A percentile compares a stretch with the other conserved stretches of the same genome.
These are phyloP conservation scores for Candida gigantensis DNA, from an alignment of 1,139 yeast species.

Conservation along the genomic window DNA sequence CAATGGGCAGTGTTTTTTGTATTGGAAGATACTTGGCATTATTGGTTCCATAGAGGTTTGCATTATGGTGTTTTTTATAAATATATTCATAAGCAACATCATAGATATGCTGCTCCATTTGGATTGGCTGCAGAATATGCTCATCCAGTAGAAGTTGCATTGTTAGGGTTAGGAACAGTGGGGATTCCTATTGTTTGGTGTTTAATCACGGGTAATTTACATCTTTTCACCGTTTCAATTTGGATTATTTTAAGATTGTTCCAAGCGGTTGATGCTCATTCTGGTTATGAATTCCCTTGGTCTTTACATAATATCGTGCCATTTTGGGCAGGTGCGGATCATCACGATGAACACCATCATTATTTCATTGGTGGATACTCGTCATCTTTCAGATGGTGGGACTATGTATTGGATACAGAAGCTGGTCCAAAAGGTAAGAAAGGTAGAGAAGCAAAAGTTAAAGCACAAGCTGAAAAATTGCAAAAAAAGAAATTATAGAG, in stretches of 20 bases:
- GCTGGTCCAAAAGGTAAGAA: slow-evolving; percentile 70
- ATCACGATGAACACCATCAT: slow-evolving; percentile 95
- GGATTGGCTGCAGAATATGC: slow-evolving; percentile 97
- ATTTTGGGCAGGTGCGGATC: slow-evolving; percentile 98
- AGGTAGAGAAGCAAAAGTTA: slow-evolving; percentile 53
- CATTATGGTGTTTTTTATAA: slow-evolving; percentile 87
- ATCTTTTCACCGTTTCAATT: slow-evolving; percentile 62
- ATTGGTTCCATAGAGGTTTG: slow-evolving; percentile 87
- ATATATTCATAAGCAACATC: slow-evolving; percentile 93
- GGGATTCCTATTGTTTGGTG: slow-evolving; percentile 76
- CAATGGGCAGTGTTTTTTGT: slow-evolving; percentile 79
- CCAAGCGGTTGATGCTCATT: slow-evolving; percentile 96
- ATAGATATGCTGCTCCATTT: slow-evolving; percentile 94
- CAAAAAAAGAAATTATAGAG: slow-evolving; percentile 24
- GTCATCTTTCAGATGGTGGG: slow-evolving; percentile 95
- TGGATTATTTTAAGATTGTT: slow-evolving; percentile 89
- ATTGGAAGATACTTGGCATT: slow-evolving; percentile 93
- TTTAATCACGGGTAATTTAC: slow-evolving; percentile 45
- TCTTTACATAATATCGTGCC: slow-evolving; percentile 88
- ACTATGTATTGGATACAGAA: slow-evolving; percentile 77
- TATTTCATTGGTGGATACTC: slow-evolving; percentile 93
- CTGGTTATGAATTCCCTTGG: slow-evolving; percentile 98
- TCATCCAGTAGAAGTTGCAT: slow-evolving; percentile 89
- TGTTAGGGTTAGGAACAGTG: slow-evolving; percentile 90
- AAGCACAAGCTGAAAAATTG: slow-evolving; percentile 30